Evolutionary conservation across 495 filamentous ascomycete species (phyloP).

Genomic region (Penicillium desertorum): DNA sequence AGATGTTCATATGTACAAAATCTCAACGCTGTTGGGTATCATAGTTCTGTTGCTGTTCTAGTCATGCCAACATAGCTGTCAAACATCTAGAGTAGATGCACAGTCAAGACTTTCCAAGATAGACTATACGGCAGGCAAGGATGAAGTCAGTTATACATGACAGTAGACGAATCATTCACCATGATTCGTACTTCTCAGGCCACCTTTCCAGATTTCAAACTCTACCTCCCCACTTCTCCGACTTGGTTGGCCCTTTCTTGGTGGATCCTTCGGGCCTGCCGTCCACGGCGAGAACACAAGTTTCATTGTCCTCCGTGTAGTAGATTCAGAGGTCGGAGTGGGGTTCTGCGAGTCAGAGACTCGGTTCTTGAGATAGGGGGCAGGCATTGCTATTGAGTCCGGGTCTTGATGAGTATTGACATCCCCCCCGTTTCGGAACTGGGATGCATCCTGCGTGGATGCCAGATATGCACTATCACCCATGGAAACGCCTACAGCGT

Average conservation of each 20-base stretch:
- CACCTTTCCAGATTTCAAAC: constrained; percentile 55
- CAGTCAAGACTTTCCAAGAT: not conserved
- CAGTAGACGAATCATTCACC: constrained; percentile 10
- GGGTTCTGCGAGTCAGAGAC: not conserved
- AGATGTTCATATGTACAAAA: not conserved
- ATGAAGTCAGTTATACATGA: not conserved
- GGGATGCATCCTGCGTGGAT: constrained; percentile 6
- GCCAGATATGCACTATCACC: constrained; percentile 8
- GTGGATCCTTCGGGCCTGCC: constrained; percentile 20
- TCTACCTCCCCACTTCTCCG: constrained; percentile 35
- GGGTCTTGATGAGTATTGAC: not conserved
- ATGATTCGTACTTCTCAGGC: constrained; percentile 30
- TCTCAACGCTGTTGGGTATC: not conserved
- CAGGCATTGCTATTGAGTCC: constrained; percentile 8
- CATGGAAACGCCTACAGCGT: not conserved
- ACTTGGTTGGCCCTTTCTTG: not conserved
- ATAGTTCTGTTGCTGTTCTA: not conserved
- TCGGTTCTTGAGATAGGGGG: not conserved
- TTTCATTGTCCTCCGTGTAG: constrained; percentile 62
- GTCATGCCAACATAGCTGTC: not conserved
- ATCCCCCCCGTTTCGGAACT: not conserved
- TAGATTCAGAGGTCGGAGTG: constrained; percentile 23
- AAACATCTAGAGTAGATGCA: not conserved
- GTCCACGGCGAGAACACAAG: constrained; percentile 78
- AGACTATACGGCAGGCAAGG: not conserved